Base-by-base conservation (phyloP, 331 rosid species). In the Telfairia occidentalis region DNA sequence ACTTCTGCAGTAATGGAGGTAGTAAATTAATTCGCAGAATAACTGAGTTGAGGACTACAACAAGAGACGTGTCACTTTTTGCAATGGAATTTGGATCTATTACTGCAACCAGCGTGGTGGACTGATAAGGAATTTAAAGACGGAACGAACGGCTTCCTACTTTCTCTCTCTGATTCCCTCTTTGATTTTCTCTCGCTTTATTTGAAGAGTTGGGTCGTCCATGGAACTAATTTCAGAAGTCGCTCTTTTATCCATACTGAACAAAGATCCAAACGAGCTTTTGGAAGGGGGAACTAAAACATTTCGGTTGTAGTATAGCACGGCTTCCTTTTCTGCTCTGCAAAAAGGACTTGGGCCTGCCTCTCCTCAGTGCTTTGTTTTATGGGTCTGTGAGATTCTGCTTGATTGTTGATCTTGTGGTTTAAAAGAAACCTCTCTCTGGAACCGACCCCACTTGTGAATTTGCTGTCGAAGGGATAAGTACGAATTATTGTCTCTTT, bases 401-500 rank as follows among this genome's bases (percentile, higher is more conserved):
- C 66, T 52, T 52, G 49, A 37, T 34, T 55, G 34, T 53, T 73
- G 48, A 49, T 53, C 42, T 26, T 73, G 77, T 73, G 77, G 77
- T 55, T 37, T 49, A 30, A 49, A 71, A 4, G 60, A 18, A 71
- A 29, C n/a, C n/a, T n/a, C n/a, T n/a, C n/a, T n/a, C n/a, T n/a
- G n/a, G n/a, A n/a, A n/a, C 65, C 13, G 77, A 73, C 77, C 77
- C 77, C 63, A 49, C 63, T 37, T 21, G 24, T 32, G 69, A 74
- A 52, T 37, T 74, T 40, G 67, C 77, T 55, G 67, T 54, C 69
- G 15, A 19, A 54, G 52, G n/a, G 67, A 54, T 74, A 55, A 55
- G 52, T 74, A 54, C 53, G 69, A 74, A 53, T 55, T 74, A 9
- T 74, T 74, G 77, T 74, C 67, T 74, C 26, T 57, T 34, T 74